Percentiles rank a stretch among this genome's conserved stretches.
These are phyloP conservation scores for Yamadazyma friedrichii DNA, from an alignment of 1,139 yeast species.

Conservation along the genomic window DNA sequence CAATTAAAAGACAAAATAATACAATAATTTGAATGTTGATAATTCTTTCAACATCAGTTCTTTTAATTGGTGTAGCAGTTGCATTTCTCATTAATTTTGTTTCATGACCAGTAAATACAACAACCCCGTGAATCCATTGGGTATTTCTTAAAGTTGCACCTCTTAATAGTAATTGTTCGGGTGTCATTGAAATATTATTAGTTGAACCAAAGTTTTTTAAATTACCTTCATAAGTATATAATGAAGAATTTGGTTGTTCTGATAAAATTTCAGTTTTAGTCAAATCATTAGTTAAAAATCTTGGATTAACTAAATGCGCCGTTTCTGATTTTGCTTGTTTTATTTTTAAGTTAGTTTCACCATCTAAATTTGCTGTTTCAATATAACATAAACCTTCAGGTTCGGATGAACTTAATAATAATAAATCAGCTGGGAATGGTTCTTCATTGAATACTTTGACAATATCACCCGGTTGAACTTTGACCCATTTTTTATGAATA, in stretches of 20 bases:
- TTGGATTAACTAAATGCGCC: constrained; percentile 66
- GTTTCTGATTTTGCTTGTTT: constrained; percentile 87
- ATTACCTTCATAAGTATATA: constrained; percentile 93
- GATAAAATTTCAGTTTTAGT: constrained; percentile 52
- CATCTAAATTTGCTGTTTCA: constrained; percentile 96
- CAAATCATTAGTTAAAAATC: constrained; percentile 47
- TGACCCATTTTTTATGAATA: constrained; percentile 73
- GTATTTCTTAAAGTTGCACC: constrained; percentile 97
- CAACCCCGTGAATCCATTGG: constrained; percentile 92
- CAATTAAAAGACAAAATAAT: constrained; percentile 74
- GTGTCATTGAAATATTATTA: constrained; percentile 67
- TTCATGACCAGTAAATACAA: constrained; percentile 95
- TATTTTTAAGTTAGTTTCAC: constrained; percentile 94
- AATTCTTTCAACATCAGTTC: constrained; percentile 95
- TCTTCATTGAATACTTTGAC: constrained; percentile 84
- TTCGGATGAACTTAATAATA: constrained; percentile 85
- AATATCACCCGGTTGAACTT: constrained; percentile 88
- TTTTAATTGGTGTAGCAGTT: constrained; percentile 95
- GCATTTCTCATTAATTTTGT: constrained; percentile 98
- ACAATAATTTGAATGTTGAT: constrained; percentile 91
- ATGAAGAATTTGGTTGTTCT: constrained; percentile 91
- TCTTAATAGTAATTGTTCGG: constrained; percentile 87
- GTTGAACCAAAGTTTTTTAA: constrained; percentile 53
- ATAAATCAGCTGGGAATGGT: constrained; percentile 90
- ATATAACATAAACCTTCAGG: constrained; percentile 98